Evolutionary conservation across 495 filamentous ascomycete genomes (phyloP).

Genomic region (Tuber calosporum): DNA sequence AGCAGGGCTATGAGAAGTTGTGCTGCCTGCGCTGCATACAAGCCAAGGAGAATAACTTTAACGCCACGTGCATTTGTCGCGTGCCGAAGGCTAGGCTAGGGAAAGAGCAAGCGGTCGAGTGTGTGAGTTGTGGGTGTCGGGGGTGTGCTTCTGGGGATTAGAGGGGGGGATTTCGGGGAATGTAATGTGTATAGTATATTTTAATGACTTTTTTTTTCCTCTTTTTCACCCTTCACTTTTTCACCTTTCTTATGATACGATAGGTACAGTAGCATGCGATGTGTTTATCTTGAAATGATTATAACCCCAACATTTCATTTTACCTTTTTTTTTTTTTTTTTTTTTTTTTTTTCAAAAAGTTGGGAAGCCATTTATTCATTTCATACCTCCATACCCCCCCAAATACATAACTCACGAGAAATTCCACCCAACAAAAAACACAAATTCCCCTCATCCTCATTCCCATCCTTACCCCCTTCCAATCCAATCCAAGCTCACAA

Average conservation of each 20-base stretch:
- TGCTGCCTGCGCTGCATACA: slow-evolving; percentile 96
- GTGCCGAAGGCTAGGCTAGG: slow-evolving; percentile 88
- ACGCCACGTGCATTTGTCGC: slow-evolving; percentile 92
- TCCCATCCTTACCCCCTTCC: neutral
- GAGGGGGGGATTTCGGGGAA: slow-evolving; percentile 7
- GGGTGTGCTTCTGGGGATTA: slow-evolving; percentile 85
- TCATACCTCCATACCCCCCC: neutral
- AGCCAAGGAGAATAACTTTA: slow-evolving; percentile 98
- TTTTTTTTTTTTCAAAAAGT: neutral
- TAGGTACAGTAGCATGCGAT: neutral
- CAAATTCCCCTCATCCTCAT: neutral
- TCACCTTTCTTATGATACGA: neutral
- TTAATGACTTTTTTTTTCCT: neutral
- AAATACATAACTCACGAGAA: neutral
- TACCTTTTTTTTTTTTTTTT: neutral
- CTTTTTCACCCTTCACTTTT: too few species aligned
- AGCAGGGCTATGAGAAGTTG: slow-evolving; percentile 96
- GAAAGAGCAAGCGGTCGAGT: slow-evolving; percentile 82
- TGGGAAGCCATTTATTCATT: neutral
- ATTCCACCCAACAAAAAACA: neutral
- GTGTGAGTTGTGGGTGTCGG: slow-evolving; percentile 90
- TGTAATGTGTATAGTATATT: neutral
- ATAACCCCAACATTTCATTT: neutral
- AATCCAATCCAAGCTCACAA: neutral
- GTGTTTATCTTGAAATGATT: neutral